Evolutionary conservation across 768 basidiomycete species (phyloP), one percentile per base, ranked within the genome.

Genomic region (Trametes villosa): DNA sequence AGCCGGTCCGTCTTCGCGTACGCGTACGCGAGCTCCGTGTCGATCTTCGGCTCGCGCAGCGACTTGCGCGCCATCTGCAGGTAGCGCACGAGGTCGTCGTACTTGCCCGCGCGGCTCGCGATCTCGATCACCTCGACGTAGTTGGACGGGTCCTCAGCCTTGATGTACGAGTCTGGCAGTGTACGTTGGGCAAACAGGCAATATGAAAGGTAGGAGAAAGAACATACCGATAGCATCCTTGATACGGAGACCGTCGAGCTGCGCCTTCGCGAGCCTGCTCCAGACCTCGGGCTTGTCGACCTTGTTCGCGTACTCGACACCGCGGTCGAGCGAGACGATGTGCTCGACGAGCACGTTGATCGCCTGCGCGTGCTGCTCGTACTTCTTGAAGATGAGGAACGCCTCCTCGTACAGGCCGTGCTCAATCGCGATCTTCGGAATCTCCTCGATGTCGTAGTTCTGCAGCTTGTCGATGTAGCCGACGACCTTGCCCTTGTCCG

Each of bases 331-430:
- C 27, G 93, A 95, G 47, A 98, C 96, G 64, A 99, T 93, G 72
- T 98, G 96, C 74, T 99, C 97, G 41, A 99, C 97, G 27, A 99
- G 84, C 36, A 98, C 95, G 67, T 92, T 97, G 78, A 98, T 98
- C 15, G 97, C 97, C 77, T 93, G 87, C 2, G 87, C 94, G 75
- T 97, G 93, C 70, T 97, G 89, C 55, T 96, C 89, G 72, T 98
- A 88, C 79, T 99, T 99, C 83, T 92, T 94, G 84, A 94, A 98
- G 70, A 99, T 95, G 17, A 92, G 92, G 73, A 98, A 83, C 5
- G 97, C 95, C 74, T 99, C 97, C 71, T 99, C 97, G 72, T 90
- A 94, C 57, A 99, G 78, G 27, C 94, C 91, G 71, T 98, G 92
- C 60, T 98, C 96, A 26, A 91, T 96, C 0, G 97, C 96, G 71